Evolutionary conservation across 768 basidiomycete species (phyloP), one percentile per base, ranked within the genome.

Genomic region (Boletus subparvulus): DNA sequence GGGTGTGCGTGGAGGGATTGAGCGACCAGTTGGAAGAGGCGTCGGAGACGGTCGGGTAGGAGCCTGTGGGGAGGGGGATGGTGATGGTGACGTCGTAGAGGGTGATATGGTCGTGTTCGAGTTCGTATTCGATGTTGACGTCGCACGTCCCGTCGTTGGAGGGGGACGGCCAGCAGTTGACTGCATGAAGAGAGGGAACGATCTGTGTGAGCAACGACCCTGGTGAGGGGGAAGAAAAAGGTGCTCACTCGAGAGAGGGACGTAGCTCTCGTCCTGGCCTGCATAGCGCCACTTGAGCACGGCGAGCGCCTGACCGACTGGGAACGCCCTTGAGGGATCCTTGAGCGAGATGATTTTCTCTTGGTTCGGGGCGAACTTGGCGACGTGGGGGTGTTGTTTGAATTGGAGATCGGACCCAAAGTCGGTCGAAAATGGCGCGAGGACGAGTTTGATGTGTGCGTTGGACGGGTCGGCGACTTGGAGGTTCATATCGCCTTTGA

Each of bases 101-200:
- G 0, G 85, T 83, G 52, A 98, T 74, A 47, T 80, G 81, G 60
- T 89, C 82, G 60, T 93, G 90, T 69, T 96, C 94, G 45, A 98
- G 87, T 70, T 98, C 95, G 68, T 97, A 98, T 73, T 98, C 97
- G 60, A 98, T 92, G 73, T 91, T 95, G 57, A 98, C 92, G 61
- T 96, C 94, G 62, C 87, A 90, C 1, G 88, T 88, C n/a, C 94
- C 94, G 58, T 93, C 89, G 64, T 92, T 92, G 39, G 90, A 87
- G 7, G 92, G 89, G 13, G 93, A 87, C 13, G 95, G 97, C 95
- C 95, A 98, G 74, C 93, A 95, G 69, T 93, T 99, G 71, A 99
- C 95, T 94, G 61, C 19, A 8, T n/a, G 46, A 21, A 17, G 54
- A 32, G 48, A 16, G 6, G 21, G 13, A 1, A 47, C 1, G 19